phyloP scores from a whole-genome alignment of 805 yeast genomes.

The Monosporozyma solicola region DNA sequence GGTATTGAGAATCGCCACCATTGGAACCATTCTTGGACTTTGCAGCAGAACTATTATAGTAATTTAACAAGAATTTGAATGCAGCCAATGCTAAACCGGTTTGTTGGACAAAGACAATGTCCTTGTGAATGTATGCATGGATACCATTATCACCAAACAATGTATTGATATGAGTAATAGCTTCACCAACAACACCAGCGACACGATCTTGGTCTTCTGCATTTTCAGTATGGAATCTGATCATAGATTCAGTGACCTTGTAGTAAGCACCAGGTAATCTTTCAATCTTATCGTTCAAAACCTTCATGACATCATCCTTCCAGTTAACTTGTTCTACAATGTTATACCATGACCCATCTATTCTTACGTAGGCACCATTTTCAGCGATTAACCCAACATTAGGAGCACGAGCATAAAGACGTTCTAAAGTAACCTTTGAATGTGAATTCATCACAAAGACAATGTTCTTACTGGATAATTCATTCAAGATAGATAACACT shows the following conservation, averaged over 20 bases:
- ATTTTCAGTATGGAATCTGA: conserved; percentile 66
- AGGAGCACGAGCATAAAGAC: conserved; percentile 57
- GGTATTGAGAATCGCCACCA: conserved; percentile 13
- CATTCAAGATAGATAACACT: conserved; percentile 47
- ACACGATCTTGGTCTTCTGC: conserved; percentile 58
- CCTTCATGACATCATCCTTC: conserved; percentile 27
- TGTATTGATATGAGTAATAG: conserved; percentile 76
- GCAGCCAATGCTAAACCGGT: conserved; percentile 49
- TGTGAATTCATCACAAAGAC: conserved; percentile 67
- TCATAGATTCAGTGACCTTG: conserved; percentile 64
- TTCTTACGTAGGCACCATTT: conserved; percentile 71
- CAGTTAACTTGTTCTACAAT: conserved; percentile 46
- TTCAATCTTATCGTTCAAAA: conserved; percentile 41
- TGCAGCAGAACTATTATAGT: conserved; percentile 24
- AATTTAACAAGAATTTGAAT: conserved; percentile 41
- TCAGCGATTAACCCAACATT: conserved; percentile 82
- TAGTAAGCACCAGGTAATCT: conserved; percentile 72
- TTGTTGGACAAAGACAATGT: conserved; percentile 65
- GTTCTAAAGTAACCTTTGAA: conserved; percentile 54
- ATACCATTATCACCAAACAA: conserved; percentile 52
- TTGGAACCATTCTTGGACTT: conserved; percentile 3
- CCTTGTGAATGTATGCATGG: conserved; percentile 68
- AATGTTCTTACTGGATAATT: conserved; percentile 52
- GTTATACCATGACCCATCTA: conserved; percentile 52
- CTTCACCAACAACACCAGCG: conserved; percentile 66